Evolutionary conservation across 805 yeast species (phyloP), one percentile per base, ranked within the genome.

Genomic region (Monosporozyma aerobia): DNA sequence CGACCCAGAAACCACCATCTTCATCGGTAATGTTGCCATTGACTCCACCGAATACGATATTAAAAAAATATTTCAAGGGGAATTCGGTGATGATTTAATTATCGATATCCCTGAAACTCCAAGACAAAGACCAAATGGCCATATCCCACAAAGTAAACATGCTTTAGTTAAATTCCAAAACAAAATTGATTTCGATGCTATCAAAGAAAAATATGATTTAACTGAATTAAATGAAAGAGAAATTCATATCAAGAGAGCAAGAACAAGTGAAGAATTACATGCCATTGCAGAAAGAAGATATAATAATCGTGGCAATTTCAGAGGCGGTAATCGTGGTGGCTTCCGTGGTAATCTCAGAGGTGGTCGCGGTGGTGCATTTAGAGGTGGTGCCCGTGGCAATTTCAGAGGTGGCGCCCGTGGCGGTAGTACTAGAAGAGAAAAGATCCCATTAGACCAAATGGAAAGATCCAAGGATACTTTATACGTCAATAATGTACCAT

Each of bases 401-500:
- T 54, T 52, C 27, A 53, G 62, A 44, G 60, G 60, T 11, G 56
- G 53, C 33, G 55, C 56, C 44, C 62, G 61, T 22, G 48, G 48
- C 13, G 41, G 43, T 35, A 23, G 13, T 8, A 2, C 9, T 3
- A 60, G 54, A 54, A 65, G 61, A 55, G 69, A 65, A 49, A 72
- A 60, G 50, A 57, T 69, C 30, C 69, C 70, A 53, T 65, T 72
- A 52, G 72, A 67, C 39, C 65, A 71, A 57, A 69, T 73, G 63
- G 69, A 63, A 47, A 70, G 69, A 61, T 71, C 76, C 14, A 62
- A 56, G 3, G 69, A 82, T 57, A 85, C 85, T 59, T 72, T 86
- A 40, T 79, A 82, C 56, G 75, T 86, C 54, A 80, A 82, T 54
- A 82, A 80, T 59, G 73, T 81, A 54, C 87, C 82, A 53, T 89